Evolutionary conservation across 2,329 filamentous ascomycete genomes (phyloP).

Genomic region (Camptophora hylomeconis): DNA sequence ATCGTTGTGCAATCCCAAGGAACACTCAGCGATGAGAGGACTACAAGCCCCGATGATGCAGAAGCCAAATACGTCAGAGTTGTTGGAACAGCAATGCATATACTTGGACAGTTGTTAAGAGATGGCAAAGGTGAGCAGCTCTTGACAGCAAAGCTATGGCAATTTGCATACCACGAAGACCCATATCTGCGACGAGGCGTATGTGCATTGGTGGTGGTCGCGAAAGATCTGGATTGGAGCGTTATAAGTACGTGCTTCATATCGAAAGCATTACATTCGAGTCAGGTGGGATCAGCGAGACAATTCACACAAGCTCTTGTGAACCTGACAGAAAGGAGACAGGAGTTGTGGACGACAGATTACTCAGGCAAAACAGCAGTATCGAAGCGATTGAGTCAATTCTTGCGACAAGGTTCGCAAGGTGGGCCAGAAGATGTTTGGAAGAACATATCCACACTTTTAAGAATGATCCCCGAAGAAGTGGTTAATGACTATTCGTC

Average conservation of each 20-base stretch:
- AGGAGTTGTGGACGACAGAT: constrained; percentile 60
- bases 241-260: constrained; percentile 58
- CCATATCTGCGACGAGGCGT: constrained; percentile 43
- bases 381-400: constrained; percentile 50
- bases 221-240: constrained; percentile 46
- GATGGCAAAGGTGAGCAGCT: constrained; percentile 37
- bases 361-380: constrained; percentile 45
- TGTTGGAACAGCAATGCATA: constrained; percentile 43
- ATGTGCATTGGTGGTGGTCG: constrained; percentile 39
- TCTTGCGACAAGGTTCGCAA: constrained; percentile 75
- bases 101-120: constrained; percentile 40
- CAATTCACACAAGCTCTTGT: constrained; percentile 58
- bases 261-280: constrained; percentile 57
- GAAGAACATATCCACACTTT: constrained; percentile 50
- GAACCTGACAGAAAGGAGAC: constrained; percentile 49
- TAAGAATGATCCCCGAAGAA: constrained; percentile 42
- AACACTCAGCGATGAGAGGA: constrained; percentile 80
- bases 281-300: constrained; percentile 60
- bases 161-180: constrained; percentile 43
- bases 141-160: constrained; percentile 47
- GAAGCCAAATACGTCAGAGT: constrained; percentile 77
- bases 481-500: constrained; percentile 42
- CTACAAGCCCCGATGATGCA: constrained; percentile 70
- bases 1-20: constrained; percentile 63
- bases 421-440: constrained; percentile 62